A percentile compares a stretch with the other conserved stretches of the same genome.
phyloP scores from a whole-genome alignment of 1,284 basidiomycete species.

The Moesziomyces aphidis region DNA sequence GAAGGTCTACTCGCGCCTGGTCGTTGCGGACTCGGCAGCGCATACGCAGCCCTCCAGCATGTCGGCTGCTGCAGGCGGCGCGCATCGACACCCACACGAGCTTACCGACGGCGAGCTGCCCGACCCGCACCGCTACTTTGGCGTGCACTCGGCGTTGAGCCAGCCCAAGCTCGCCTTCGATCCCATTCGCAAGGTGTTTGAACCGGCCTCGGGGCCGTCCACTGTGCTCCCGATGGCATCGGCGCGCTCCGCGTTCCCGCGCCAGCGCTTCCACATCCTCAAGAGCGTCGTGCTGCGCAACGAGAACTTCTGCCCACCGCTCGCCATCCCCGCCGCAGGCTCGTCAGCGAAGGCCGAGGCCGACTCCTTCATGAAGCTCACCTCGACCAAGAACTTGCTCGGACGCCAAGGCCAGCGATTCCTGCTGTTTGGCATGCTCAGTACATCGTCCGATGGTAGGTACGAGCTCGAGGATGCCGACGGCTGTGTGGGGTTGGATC shows the following conservation, averaged over 20 bases:
- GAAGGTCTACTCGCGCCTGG: conserved; percentile 60
- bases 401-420: conserved; percentile 91
- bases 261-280: conserved; percentile 59
- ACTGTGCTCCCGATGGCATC: conserved; percentile 52
- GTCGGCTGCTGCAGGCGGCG: conserved; percentile 4
- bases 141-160: conserved; percentile 88
- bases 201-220: conserved; percentile 63
- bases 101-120: conserved; percentile 72
- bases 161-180: conserved; percentile 95
- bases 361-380: conserved; percentile 73
- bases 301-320: conserved; percentile 65
- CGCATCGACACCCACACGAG: conserved; percentile 32
- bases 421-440: conserved; percentile 91
- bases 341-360: conserved; percentile 15
- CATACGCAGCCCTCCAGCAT: conserved; percentile 3
- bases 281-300: conserved; percentile 61
- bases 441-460: conserved; percentile 87
- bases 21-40: conserved; percentile 57
- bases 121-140: conserved; percentile 86
- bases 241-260: conserved; percentile 43
- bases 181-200: conserved; percentile 82
- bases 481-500: conserved; percentile 87
- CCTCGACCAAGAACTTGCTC: conserved; percentile 94
- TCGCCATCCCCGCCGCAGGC: conserved; percentile 34
- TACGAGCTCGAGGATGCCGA: conserved; percentile 94